These are phyloP conservation scores for Clarireedia monteithiana DNA, from an alignment of 2,329 filamentous ascomycete species.

Conservation along the genomic window DNA sequence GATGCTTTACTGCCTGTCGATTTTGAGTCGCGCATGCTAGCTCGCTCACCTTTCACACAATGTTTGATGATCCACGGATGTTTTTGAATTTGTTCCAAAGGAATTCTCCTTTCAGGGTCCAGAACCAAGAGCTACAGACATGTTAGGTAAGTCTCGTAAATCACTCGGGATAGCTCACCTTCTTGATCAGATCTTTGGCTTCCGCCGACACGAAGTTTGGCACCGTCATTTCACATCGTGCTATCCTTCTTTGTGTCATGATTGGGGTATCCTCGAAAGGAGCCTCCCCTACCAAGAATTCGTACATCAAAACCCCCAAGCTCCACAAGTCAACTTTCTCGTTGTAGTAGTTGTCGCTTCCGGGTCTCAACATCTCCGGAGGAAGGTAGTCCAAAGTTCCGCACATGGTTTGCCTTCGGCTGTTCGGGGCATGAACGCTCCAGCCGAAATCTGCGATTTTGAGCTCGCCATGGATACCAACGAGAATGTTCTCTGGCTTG, in stretches of 20 bases:
- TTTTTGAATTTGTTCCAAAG: conserved; percentile 77
- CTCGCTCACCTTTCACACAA: conserved; percentile 47
- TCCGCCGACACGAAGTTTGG: conserved; percentile 86
- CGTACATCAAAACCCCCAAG: conserved; percentile 88
- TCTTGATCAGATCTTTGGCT: conserved; percentile 87
- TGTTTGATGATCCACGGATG: conserved; percentile 98
- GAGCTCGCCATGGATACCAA: conserved; percentile 94
- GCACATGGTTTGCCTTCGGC: conserved; percentile 88
- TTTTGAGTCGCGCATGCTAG: conserved; percentile 28
- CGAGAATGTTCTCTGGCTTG: conserved; percentile 94
- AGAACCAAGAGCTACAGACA: conserved; percentile 67
- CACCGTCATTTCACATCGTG: conserved; percentile 83
- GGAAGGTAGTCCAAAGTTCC: conserved; percentile 96
- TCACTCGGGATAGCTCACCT: conserved; percentile 43
- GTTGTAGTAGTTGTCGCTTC: conserved; percentile 80
- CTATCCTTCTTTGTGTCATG: conserved; percentile 89
- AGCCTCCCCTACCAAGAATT: conserved; percentile 92
- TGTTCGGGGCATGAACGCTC: conserved; percentile 96
- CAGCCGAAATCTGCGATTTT: conserved; percentile 98
- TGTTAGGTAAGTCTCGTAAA: conserved; percentile 16
- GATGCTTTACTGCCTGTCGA: conserved; percentile 27
- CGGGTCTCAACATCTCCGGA: conserved; percentile 85
- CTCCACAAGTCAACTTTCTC: conserved; percentile 98
- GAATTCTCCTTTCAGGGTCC: conserved; percentile 87
- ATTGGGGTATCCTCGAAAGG: conserved; percentile 93